These are phyloP conservation scores for Scedosporium boydii DNA, from an alignment of 2,329 filamentous ascomycete species.

Conservation along the genomic window DNA sequence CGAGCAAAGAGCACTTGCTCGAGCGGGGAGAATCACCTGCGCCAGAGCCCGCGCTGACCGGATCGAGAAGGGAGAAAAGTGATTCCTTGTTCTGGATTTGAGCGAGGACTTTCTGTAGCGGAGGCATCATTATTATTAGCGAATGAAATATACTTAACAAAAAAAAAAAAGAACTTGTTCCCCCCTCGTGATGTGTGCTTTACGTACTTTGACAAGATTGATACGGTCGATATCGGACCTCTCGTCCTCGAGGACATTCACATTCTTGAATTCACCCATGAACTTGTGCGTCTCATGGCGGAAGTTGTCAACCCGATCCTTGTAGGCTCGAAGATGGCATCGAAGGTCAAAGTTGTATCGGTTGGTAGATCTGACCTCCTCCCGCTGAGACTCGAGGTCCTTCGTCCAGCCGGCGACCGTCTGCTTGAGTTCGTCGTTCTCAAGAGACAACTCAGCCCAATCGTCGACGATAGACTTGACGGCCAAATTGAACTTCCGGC, in stretches of 20 bases:
- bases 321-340: conserved; percentile 5
- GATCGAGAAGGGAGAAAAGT: conserved; percentile 4
- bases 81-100: conserved; percentile 5
- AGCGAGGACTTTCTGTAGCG: background rate
- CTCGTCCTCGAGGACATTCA: conserved; percentile 7
- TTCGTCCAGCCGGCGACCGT: conserved; percentile 12
- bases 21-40: background rate
- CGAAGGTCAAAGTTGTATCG: background rate
- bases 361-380: background rate
- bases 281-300: conserved; percentile 18
- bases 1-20: background rate
- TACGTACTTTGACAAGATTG: conserved; percentile 2
- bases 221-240: background rate
- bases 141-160: background rate
- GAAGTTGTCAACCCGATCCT: conserved; percentile 18
- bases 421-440: conserved; percentile 5
- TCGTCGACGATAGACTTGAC: conserved; percentile 5
- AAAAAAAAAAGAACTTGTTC: background rate
- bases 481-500: conserved; percentile 21
- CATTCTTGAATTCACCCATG: conserved; percentile 17
- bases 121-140: background rate
- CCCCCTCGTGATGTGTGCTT: background rate
- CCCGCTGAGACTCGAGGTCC: conserved; percentile 24
- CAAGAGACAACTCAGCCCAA: conserved; percentile 3
- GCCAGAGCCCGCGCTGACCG: background rate